Conservation (phyloP, 352 stramenopile genomes). For the Phytophthora parvispora region DNA sequence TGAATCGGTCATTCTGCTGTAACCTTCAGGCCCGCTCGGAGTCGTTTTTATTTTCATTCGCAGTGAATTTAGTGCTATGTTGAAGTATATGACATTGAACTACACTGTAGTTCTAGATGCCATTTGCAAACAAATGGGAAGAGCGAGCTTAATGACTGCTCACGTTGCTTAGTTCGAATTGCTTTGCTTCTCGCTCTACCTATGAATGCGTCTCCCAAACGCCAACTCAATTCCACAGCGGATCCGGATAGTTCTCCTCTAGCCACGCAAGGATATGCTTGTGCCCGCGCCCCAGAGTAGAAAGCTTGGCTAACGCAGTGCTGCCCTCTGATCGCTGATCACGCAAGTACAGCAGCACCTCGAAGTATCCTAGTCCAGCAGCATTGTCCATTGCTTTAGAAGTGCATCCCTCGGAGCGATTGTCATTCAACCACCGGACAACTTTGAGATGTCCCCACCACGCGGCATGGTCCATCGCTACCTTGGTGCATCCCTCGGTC, state of each 20-base stretch:
- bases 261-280: neutral
- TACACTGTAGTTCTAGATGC: no score
- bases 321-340: neutral
- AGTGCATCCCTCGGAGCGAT: slow-evolving; percentile 1
- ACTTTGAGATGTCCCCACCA: neutral
- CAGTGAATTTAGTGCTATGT: no score
- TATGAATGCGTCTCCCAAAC: no score
- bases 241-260: neutral
- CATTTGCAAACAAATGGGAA: no score
- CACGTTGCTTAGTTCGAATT: no score
- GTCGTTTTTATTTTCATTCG: no score
- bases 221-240: no score
- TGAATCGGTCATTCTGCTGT: no score
- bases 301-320: neutral
- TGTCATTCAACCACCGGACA: neutral
- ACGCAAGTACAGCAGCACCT: neutral
- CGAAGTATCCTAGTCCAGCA: neutral
- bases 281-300: neutral
- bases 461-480: slow-evolving; percentile 1
- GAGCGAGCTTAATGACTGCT: no score
- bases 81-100: no score
- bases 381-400: neutral
- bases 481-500: neutral
- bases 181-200: no score
- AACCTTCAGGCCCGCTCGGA: no score